phyloP scores from a whole-genome alignment of 106 monocot species.

The Phalaenopsis equestris region DNA sequence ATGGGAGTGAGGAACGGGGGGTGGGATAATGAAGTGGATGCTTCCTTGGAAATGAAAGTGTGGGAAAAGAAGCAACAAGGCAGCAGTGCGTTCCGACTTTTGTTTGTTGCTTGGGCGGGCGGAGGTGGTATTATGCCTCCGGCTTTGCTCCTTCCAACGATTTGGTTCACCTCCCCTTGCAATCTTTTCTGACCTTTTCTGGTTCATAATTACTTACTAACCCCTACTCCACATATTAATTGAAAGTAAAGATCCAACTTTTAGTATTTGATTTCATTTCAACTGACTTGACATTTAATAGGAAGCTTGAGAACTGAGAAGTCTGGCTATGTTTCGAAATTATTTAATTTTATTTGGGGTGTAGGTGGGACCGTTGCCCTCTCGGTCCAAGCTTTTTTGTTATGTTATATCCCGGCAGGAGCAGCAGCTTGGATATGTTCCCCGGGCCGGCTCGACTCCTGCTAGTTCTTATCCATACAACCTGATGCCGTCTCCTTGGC shows the following conservation, averaged over 20 bases:
- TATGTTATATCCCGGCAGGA: background rate
- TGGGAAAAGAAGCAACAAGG: conserved; percentile 11
- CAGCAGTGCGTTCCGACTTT: background rate
- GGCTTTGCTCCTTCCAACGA: background rate
- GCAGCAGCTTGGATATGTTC: conserved; percentile 1
- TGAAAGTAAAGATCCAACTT: background rate
- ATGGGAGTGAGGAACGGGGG: background rate
- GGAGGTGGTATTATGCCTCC: background rate
- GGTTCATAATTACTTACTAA: too few species aligned
- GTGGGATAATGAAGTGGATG: background rate
- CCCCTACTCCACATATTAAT: too few species aligned
- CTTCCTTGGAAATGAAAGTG: conserved; percentile 13
- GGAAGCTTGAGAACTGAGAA: background rate
- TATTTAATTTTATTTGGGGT: background rate
- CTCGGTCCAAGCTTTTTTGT: background rate
- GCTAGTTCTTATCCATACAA: too few species aligned
- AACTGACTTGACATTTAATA: background rate
- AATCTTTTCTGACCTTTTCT: too few species aligned
- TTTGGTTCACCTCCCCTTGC: background rate
- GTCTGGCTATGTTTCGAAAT: too few species aligned
- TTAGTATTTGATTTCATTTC: background rate
- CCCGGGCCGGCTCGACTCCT: background rate
- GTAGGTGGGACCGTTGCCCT: background rate
- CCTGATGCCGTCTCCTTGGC: too few species aligned
- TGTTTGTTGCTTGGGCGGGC: background rate